Conservation (phyloP, 345 rosid genomes). For the Euphorbia lathyris region DNA sequence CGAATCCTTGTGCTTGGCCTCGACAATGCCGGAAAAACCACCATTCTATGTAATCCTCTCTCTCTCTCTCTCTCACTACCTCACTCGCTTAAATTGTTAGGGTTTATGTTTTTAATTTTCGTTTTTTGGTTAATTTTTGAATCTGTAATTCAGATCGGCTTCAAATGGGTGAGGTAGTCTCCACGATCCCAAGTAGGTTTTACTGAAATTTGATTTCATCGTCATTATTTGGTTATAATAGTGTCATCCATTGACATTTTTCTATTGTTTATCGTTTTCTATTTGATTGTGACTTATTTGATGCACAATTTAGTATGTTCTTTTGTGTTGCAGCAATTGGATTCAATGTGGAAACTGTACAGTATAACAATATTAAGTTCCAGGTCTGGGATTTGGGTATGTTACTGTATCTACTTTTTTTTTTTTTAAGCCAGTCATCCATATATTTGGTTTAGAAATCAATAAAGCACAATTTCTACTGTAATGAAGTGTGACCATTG, state of each 20-base stretch:
- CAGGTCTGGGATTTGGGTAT: slow-evolving; percentile 59
- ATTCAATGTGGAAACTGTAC: slow-evolving; percentile 93
- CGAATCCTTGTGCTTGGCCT: slow-evolving; percentile 89
- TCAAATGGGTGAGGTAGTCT: slow-evolving; percentile 98
- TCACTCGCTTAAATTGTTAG: neutral
- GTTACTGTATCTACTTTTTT: neutral
- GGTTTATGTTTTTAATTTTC: neutral
- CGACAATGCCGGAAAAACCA: slow-evolving; percentile 92
- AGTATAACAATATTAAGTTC: slow-evolving; percentile 90
- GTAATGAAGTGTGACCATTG: neutral
- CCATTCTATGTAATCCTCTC: slow-evolving; percentile 59
- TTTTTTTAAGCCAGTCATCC: neutral
- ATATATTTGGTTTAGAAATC: neutral
- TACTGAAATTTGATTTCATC: neutral
- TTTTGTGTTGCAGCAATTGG: slow-evolving; percentile 72
- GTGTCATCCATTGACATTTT: neutral
- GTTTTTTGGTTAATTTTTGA: slow-evolving; percentile 17
- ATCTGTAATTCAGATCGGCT: slow-evolving; percentile 66
- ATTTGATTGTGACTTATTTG: neutral
- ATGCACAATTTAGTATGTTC: neutral
- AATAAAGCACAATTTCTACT: too few species aligned
- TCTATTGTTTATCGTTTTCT: neutral
- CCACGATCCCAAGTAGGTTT: slow-evolving; percentile 90
- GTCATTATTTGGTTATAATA: neutral
- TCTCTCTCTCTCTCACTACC: neutral